These are phyloP conservation scores for Cercospora sp. DNA, from an alignment of 2,329 filamentous ascomycete genomes.

Conservation along the genomic window DNA sequence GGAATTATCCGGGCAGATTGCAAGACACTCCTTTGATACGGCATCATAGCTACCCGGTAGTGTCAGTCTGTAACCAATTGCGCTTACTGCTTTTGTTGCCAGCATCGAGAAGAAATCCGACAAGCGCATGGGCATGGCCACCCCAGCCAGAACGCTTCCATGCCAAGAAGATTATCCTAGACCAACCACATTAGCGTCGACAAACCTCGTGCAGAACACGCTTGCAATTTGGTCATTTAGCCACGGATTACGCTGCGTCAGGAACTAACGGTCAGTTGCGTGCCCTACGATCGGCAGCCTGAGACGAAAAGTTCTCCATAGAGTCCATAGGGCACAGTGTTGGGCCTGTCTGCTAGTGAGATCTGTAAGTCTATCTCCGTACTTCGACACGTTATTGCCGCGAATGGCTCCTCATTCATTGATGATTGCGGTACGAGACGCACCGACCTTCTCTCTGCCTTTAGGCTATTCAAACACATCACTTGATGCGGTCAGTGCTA, in stretches of 20 bases:
- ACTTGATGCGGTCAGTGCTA: background rate
- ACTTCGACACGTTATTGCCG: background rate
- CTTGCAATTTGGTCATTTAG: conserved; percentile 6
- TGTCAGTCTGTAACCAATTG: background rate
- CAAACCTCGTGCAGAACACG: background rate
- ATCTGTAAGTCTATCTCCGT: background rate
- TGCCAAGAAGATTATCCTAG: conserved; percentile 5
- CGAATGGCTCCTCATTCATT: background rate
- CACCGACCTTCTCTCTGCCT: background rate
- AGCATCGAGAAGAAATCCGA: background rate
- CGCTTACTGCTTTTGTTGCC: conserved; percentile 5
- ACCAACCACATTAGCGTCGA: conserved; percentile 13
- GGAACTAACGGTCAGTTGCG: background rate
- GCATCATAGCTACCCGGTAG: background rate
- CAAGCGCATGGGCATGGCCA: background rate
- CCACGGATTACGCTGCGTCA: conserved; percentile 11
- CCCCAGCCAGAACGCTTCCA: background rate
- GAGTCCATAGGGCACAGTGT: background rate
- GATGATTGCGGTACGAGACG: background rate
- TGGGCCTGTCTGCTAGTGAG: background rate
- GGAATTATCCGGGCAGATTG: background rate
- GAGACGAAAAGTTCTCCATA: conserved; percentile 2
- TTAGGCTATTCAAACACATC: background rate
- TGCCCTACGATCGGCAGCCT: background rate
- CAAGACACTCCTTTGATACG: background rate